Conservation (phyloP, 768 basidiomycete genomes). For the Trametes cubensis region DNA sequence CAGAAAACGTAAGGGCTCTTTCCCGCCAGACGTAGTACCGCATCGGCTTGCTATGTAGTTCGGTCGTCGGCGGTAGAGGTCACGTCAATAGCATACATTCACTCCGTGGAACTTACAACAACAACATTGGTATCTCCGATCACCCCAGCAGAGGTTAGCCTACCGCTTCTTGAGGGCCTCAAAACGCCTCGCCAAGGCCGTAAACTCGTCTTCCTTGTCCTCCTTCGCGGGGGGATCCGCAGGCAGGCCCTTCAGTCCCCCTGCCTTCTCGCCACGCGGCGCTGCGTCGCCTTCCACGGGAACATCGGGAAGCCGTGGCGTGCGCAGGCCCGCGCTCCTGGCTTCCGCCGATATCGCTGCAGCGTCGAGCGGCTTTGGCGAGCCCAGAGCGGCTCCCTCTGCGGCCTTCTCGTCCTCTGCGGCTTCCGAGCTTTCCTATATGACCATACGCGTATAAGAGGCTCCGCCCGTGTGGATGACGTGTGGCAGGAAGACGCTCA, state of each 20-base stretch:
- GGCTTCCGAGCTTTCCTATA: constrained; percentile 8
- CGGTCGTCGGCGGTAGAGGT: neutral
- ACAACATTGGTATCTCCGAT: constrained; percentile 10
- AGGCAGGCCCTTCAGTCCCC: constrained; percentile 23
- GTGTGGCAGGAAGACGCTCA: constrained; percentile 30
- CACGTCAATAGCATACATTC: neutral
- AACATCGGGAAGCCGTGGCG: constrained; percentile 51
- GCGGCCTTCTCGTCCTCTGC: constrained; percentile 2
- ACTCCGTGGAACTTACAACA: constrained; percentile 2
- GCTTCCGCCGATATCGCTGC: constrained; percentile 34
- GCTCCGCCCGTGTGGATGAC: neutral
- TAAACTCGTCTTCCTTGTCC: constrained; percentile 68
- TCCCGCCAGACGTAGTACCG: too few species aligned
- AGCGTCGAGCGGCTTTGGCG: constrained; percentile 27
- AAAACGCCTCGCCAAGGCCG: constrained; percentile 76
- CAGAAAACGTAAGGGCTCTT: too few species aligned
- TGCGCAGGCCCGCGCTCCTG: constrained; percentile 37
- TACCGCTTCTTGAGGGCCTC: constrained; percentile 84
- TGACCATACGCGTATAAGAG: constrained; percentile 9
- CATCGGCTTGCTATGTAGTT: too few species aligned
- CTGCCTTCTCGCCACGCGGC: constrained; percentile 28
- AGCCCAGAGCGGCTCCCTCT: neutral
- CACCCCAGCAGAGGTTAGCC: neutral
- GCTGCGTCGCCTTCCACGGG: constrained; percentile 50
- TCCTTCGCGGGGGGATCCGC: constrained; percentile 32